Base-by-base conservation (phyloP, 768 basidiomycete species). In the Xanthoconium purpureum region DNA sequence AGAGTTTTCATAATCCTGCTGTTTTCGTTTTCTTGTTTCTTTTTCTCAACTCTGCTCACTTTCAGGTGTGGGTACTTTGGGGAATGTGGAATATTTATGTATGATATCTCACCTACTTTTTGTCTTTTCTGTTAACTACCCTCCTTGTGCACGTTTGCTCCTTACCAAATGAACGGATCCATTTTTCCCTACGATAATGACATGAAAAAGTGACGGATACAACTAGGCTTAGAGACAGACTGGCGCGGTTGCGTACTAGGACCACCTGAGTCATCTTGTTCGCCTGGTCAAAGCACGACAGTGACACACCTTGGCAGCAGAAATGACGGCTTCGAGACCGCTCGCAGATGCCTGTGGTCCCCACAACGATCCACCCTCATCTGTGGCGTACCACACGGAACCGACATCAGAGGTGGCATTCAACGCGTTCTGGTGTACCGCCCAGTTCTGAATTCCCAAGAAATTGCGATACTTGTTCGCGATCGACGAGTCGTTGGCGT, bases 381-480 rank as follows among this genome's bases (percentile, higher is more conserved):
- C 29, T 9, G 57, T 50, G 6, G 69, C 66, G 47, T 73, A 72
- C 72, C 73, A 69, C 46, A 67, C 72, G 3, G 64, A 65, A 5
- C 79, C 79, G 6, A 81, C 69, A 54, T 82, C 78, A 38, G 71
- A 51, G 12, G 58, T 55, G 1, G 75, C 66, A 42, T 75, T 66
- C 14, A 74, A 76, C 15, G 75, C 81, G 52, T 73, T 78, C 13
- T 1, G 29, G 30, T 11, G 30, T 24, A 82, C 76, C 3, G 70
- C 80, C 1, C 71, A 73, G 13, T 67, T 65, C 55, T 81, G 80
- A 3, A 76, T 71, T 28, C 73, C 52, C 29, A 71, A 45, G 58
- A 72, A 68, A 18, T 44, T 5, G 28, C 56, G 53, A 59, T 82
- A 83, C 58, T 78, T 80, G n/a, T 71, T 71, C 0, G 65, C 72